Percentiles rank a stretch among this genome's conserved stretches.
Conservation (phyloP, 129 eudicot genomes). For the Lactuca saligna region DNA sequence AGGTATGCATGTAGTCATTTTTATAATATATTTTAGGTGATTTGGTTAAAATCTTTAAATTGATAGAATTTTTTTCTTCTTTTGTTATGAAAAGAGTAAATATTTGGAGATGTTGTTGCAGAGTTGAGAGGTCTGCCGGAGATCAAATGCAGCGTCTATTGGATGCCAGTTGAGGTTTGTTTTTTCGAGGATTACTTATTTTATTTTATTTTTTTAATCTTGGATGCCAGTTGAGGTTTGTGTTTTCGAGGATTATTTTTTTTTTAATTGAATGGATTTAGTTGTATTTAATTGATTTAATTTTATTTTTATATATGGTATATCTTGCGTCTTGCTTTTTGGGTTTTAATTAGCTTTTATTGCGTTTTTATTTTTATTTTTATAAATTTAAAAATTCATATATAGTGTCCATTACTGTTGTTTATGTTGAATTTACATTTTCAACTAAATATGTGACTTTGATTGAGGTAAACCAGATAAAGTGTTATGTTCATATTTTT, state of each 20-base stretch:
- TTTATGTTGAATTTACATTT: too few relatives aligned
- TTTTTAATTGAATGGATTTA: background rate
- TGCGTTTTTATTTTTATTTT: too few relatives aligned
- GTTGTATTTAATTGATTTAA: background rate
- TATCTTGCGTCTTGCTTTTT: too few relatives aligned
- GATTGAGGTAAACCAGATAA: too few relatives aligned
- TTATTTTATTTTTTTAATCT: too few relatives aligned
- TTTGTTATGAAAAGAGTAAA: slow-evolving; percentile 38
- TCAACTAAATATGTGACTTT: too few relatives aligned
- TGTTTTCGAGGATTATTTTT: background rate
- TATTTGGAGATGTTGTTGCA: slow-evolving; percentile 84
- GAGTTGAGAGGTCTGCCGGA: slow-evolving; percentile 81
- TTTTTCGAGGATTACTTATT: background rate
- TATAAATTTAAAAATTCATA: too few relatives aligned
- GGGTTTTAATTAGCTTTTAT: too few relatives aligned
- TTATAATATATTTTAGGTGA: background rate
- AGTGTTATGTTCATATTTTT: too few relatives aligned
- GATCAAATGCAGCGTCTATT: slow-evolving; percentile 15
- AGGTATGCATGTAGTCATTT: slow-evolving; percentile 67
- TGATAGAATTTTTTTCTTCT: background rate
- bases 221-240: slow-evolving; percentile 79
- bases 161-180: slow-evolving; percentile 78
- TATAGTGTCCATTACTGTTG: too few relatives aligned
- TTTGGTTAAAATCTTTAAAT: background rate
- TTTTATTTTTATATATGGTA: slow-evolving; percentile 18